These are phyloP conservation scores for Podospora tetraspora DNA, from an alignment of 495 filamentous ascomycete species.

Conservation along the genomic window DNA sequence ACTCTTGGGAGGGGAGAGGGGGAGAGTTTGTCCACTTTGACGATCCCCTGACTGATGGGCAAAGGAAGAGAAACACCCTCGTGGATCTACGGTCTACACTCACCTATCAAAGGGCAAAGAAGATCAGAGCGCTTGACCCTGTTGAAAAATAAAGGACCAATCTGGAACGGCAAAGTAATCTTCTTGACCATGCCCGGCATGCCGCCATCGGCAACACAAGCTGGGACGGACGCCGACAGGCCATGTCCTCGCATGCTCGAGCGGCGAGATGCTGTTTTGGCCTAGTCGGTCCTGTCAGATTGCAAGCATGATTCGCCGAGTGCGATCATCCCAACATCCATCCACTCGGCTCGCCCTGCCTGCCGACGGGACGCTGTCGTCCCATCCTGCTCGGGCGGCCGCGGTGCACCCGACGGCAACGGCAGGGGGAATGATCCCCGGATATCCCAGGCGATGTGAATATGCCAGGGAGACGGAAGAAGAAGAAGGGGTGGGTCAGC, in stretches of 20 bases:
- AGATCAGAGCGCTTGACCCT: neutral
- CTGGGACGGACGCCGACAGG: neutral
- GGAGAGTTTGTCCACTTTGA: neutral
- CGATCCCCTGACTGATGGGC: neutral
- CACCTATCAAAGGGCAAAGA: neutral
- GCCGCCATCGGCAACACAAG: slow-evolving; percentile 7
- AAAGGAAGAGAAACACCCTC: neutral
- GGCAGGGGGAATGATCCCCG: neutral
- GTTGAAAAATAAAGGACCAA: slow-evolving; percentile 8
- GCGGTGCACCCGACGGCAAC: neutral
- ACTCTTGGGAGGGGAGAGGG: neutral
- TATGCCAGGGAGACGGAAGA: neutral
- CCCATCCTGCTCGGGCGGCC: neutral
- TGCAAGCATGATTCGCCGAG: slow-evolving; percentile 29
- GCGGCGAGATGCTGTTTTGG: slow-evolving; percentile 14
- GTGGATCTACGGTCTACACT: neutral
- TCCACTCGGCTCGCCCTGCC: slow-evolving; percentile 18
- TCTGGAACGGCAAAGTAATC: slow-evolving; percentile 9
- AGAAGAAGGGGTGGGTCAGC: neutral
- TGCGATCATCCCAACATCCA: slow-evolving; percentile 12
- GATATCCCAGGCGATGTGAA: neutral
- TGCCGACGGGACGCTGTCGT: neutral
- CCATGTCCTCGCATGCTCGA: neutral
- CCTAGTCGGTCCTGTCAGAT: slow-evolving; percentile 23
- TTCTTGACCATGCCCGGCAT: neutral